Evolutionary conservation across 306 rosid species (phyloP), one percentile per base, ranked within the genome.

Genomic region (Glycine latifolia): DNA sequence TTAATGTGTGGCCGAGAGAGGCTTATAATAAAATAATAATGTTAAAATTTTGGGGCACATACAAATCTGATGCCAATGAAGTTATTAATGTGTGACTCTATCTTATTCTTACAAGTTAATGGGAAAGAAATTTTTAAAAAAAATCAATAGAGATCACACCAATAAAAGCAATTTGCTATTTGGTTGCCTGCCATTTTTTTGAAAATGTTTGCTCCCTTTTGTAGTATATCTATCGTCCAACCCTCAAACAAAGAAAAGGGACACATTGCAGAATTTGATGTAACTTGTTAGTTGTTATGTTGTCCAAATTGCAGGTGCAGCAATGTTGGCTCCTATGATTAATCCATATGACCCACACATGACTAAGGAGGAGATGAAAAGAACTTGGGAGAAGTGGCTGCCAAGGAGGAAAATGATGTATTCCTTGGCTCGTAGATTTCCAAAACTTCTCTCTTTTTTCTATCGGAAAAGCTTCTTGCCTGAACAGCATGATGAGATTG

Each of bases 341-440:
- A 95, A 91, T 83, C 99, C 99, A 44, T 95, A 90, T 68, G 94
- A 91, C 7, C 85, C 83, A 13, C 82, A 77, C 87, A 91, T 95
- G 98, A 86, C 87, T 71, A 92, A 89, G 81, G 97, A 90, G 72
- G 99, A 93, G 87, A 85, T 75, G 87, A 88, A 80, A 89, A 85
- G 91, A 79, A 89, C 91, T 54, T 95, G 98, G 98, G 93, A 89
- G 83, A 94, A 83, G 69, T 95, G 99, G 98, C 63, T 82, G 81
- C 85, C 90, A 31, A 87, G 90, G 86, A 90, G 97, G 87, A 91
- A 87, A 74, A 58, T 88, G 76, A 83, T 87, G 88, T 90, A 79
- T 83, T 85, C 88, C 73, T 80, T 93, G 81, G 98, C 99, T 58
- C 89, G 79, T 67, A 89, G 94, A 79, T 90, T 89, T 87, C 99